phyloP scores from a whole-genome alignment of 2,329 filamentous ascomycete species.

The Colletotrichum euphorbiae region DNA sequence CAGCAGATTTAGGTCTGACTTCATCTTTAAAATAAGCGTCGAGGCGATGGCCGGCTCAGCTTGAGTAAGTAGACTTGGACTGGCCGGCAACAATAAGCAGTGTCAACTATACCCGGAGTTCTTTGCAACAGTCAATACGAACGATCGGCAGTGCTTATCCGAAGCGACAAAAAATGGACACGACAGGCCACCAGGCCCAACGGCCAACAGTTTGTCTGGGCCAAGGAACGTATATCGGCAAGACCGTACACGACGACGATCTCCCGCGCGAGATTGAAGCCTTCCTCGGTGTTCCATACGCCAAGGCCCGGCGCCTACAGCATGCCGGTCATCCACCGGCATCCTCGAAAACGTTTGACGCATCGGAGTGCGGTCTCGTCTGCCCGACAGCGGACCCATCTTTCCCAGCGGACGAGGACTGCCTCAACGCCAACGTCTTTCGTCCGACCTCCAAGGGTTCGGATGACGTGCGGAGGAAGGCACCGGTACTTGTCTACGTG shows the following conservation, averaged over 20 bases:
- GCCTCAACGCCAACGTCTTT: slow-evolving; percentile 65
- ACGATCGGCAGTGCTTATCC: no score
- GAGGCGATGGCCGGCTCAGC: neutral
- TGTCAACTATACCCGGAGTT: neutral
- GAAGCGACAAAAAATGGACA: neutral
- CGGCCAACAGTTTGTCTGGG: slow-evolving; percentile 42
- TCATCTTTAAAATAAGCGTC: neutral
- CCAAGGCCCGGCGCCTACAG: slow-evolving; percentile 58
- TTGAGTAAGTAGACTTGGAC: neutral
- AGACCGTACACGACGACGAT: slow-evolving; percentile 46
- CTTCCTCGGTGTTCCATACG: slow-evolving; percentile 64
- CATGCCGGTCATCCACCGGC: slow-evolving; percentile 51
- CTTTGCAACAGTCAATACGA: no score
- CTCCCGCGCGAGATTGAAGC: slow-evolving; percentile 58
- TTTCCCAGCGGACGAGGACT: slow-evolving; percentile 60
- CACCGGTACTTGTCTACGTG: slow-evolving; percentile 68
- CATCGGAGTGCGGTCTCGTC: slow-evolving; percentile 51
- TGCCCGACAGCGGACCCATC: slow-evolving; percentile 50
- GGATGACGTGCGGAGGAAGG: slow-evolving; percentile 39
- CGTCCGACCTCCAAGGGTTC: slow-evolving; percentile 47
- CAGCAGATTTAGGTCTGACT: no score
- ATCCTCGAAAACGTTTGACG: slow-evolving; percentile 45
- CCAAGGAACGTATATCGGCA: slow-evolving; percentile 57
- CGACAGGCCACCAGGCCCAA: neutral
- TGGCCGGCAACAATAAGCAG: no score